Base-by-base conservation (phyloP, 2,329 filamentous ascomycete species). In the Harringtonia aguacate region DNA sequence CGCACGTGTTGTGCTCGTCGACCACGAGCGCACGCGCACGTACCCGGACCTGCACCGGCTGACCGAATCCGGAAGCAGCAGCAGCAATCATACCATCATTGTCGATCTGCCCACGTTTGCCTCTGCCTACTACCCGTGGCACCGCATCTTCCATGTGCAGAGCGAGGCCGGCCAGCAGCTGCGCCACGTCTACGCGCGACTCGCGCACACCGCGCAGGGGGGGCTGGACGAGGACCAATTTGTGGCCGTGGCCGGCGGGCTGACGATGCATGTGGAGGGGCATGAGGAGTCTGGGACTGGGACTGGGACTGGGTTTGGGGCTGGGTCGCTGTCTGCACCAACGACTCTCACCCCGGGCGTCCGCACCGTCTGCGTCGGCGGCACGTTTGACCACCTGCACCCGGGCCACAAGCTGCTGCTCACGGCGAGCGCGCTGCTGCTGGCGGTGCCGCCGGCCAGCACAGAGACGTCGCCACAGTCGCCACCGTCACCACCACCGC, bases 341-440 rank as follows among this genome's bases (percentile, higher is more conserved):
- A 18, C 41, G 12, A 20, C 28, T 9, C 27, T 33, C 22, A 41
- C 42, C 12, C 20, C 20, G 2, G 17, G 36, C 30, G 10, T 85
- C 59, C 64, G 69, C 47, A 73, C 77, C 14, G 83, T 94, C 40
- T 86, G 83, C 42, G 77, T 97, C 13, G 92, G 90, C 27, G 92
- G 92, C 10, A 98, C 92, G 0, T 98, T 97, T 63, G 92, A 98
- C 61, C 88, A 97, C 62, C 74, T 98, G 20, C 92, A 98, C 59
- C 81, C 86, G 4, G 92, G 92, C 7, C 92, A 98, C 67, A 98
- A 97, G 64, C 72, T 97, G n/a, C 75, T 98, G 18, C 75, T 98
- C 18, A 88, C 89, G n/a, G 89, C 89, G 48, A 86, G 84, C 1
- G 77, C 81, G 0, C 75, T 95, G 45, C 72, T 87, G 15, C 70